A percentile compares a stretch with the other conserved stretches of the same genome.
phyloP scores from a whole-genome alignment of 2,329 filamentous ascomycete species.

The Curvularia hawaiiensis region DNA sequence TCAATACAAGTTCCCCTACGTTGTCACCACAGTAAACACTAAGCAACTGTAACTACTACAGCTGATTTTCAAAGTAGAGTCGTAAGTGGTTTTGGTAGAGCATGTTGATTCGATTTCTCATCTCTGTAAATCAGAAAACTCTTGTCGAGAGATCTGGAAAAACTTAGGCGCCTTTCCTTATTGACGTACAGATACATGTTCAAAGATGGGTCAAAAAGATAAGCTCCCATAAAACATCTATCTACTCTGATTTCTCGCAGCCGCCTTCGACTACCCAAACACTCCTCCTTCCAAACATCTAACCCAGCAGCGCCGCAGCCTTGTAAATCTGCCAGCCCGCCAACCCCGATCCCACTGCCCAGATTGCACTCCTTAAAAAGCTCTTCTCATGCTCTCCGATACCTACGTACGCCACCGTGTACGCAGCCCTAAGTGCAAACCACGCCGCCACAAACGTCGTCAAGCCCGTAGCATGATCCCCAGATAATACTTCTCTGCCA shows the following conservation, averaged over 20 bases:
- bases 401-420: slow-evolving; percentile 27
- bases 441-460: slow-evolving; percentile 26
- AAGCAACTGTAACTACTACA: too few relatives aligned
- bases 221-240: background rate
- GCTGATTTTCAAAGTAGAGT: too few relatives aligned
- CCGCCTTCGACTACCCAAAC: too few relatives aligned
- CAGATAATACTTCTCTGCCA: slow-evolving; percentile 12
- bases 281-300: background rate
- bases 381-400: slow-evolving; percentile 28
- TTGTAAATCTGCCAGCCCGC: slow-evolving; percentile 30
- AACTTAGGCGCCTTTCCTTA: background rate
- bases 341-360: slow-evolving; percentile 20
- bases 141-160: background rate
- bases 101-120: too few relatives aligned
- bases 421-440: slow-evolving; percentile 26
- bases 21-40: too few relatives aligned
- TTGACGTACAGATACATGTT: too few relatives aligned
- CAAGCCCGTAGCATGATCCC: slow-evolving; percentile 26
- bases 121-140: too few relatives aligned
- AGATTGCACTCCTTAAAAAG: slow-evolving; percentile 27
- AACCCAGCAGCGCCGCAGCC: slow-evolving; percentile 28
- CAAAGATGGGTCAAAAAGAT: background rate
- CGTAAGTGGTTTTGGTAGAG: too few relatives aligned
- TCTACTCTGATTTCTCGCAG: background rate
- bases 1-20: too few relatives aligned